These are phyloP conservation scores for Ambrosiella xylebori DNA, from an alignment of 2,329 filamentous ascomycete species.

Conservation along the genomic window DNA sequence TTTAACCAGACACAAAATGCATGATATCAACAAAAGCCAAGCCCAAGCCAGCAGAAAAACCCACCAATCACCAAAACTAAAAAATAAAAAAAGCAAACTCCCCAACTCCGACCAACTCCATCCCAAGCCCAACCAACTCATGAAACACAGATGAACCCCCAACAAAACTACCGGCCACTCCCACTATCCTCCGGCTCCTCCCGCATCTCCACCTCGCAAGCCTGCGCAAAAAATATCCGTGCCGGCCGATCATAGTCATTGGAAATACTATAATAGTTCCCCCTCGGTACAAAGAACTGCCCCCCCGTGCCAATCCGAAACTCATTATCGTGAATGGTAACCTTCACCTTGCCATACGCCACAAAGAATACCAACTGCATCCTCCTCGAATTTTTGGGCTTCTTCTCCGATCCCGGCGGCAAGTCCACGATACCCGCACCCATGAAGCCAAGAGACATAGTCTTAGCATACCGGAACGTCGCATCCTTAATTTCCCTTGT, in stretches of 20 bases:
- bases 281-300: conserved; percentile 87
- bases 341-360: conserved; percentile 62
- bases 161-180: background rate
- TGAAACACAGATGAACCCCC: too few relatives aligned
- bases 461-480: conserved; percentile 77
- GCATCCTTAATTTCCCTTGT: conserved; percentile 43
- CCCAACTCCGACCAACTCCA: too few relatives aligned
- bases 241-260: conserved; percentile 60
- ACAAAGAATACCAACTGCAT: conserved; percentile 98
- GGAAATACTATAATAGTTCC: conserved; percentile 81
- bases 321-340: conserved; percentile 54
- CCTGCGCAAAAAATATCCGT: conserved; percentile 84
- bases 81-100: too few relatives aligned
- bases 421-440: conserved; percentile 82
- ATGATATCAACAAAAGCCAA: too few relatives aligned
- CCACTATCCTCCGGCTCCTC: conserved; percentile 25
- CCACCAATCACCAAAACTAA: too few relatives aligned
- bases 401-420: conserved; percentile 66
- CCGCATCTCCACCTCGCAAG: conserved; percentile 42
- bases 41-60: too few relatives aligned
- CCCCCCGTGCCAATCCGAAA: conserved; percentile 80
- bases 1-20: too few relatives aligned
- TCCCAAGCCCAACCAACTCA: too few relatives aligned
- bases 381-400: conserved; percentile 76
- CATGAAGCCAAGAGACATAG: conserved; percentile 69